Evolutionary conservation across 2,329 filamentous ascomycete genomes (phyloP), one percentile per base, ranked within the genome.

Genomic region (Cadophora sp.): DNA sequence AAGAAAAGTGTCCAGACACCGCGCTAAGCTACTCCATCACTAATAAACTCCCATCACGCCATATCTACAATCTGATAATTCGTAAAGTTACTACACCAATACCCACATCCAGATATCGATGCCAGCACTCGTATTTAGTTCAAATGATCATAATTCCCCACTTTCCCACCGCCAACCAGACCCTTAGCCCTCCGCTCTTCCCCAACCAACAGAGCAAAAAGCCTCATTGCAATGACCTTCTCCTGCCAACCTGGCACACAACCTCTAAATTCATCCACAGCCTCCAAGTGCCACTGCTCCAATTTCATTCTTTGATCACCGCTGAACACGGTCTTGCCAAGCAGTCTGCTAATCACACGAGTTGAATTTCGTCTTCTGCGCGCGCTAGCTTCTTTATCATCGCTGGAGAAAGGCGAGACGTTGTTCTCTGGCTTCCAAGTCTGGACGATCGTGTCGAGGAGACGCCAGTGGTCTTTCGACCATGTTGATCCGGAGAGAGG

Each of bases 221-320:
- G 71, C 46, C 77, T 70, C 71, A 74, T 76, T 12, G 76, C 76
- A 65, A 78, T 70, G 62, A 69, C 71, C 63, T 71, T 71, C 68
- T 78, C 77, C 29, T 78, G 72, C 77, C 77, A 78, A 4, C 77
- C 77, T 4, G 73, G 73, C 24, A 77, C 76, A 4, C 65, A 31
- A 1, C 72, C 71, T 27, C 76, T 60, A 51, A 78, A 79, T 69
- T 77, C 73, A 71, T 76, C 76, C 22, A 79, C 76, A 62, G 70
- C 76, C 61, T 78, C 77, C 24, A 78, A 62, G 72, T 79, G 77
- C 77, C 77, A 79, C 67, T 77, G 76, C 62, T 78, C 71, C 26
- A 79, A 68, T 26, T 58, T 70, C 71, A 77, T 72, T 7, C 62
- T 72, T 34, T 75, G 71, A 8, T 71, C 72, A 31, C 71, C 48